Percentiles rank a stretch among this genome's conserved stretches.
Evolutionary conservation across 2,329 filamentous ascomycete species (phyloP).

Genomic region (Cladobotryum protrusum): DNA sequence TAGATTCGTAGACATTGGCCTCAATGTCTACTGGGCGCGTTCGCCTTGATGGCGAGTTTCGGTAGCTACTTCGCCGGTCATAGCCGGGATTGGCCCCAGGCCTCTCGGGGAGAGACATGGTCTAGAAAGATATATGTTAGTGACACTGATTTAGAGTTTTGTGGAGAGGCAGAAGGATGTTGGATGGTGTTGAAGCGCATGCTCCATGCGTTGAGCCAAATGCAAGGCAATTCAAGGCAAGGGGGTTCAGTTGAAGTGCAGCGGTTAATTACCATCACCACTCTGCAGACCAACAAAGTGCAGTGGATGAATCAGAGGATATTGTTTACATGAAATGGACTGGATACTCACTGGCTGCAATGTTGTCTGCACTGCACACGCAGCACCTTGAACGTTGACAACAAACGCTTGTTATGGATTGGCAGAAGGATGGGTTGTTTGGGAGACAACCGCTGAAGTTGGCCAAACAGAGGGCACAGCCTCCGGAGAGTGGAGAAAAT

Average conservation of each 20-base stretch:
- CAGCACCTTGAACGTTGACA: constrained; percentile 5
- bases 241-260: not conserved
- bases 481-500: constrained; percentile 7
- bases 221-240: not conserved
- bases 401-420: constrained; percentile 3
- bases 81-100: constrained; percentile 57
- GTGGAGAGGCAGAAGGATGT: constrained; percentile 3
- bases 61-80: constrained; percentile 58
- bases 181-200: not conserved
- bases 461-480: constrained; percentile 8
- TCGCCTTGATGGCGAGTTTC: constrained; percentile 62
- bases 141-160: not conserved
- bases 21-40: constrained; percentile 64
- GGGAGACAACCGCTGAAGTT: constrained; percentile 9
- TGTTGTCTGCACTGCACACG: constrained; percentile 9
- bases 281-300: no score
- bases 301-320: no score
- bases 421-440: constrained; percentile 9
- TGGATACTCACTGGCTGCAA: constrained; percentile 5
- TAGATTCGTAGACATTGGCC: constrained; percentile 47
- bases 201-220: not conserved
- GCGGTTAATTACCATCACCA: not conserved
- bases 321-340: no score
- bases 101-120: constrained; percentile 58
- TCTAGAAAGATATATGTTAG: constrained; percentile 25